These are phyloP conservation scores for Solanum neorickii DNA, from an alignment of 257 asterid genomes.

Conservation along the genomic window DNA sequence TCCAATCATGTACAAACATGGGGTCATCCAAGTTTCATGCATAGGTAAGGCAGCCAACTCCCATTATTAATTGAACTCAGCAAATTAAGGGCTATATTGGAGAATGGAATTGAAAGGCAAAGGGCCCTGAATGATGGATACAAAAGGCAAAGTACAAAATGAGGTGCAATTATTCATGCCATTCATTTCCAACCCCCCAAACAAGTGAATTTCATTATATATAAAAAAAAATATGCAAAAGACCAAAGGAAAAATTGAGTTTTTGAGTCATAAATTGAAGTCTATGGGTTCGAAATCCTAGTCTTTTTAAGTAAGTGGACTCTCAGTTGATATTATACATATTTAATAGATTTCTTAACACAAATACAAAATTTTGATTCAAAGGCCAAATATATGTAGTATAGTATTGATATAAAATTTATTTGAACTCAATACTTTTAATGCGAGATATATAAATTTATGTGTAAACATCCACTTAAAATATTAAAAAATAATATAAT, in stretches of 20 bases:
- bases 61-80: conserved; percentile 15
- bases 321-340: not conserved
- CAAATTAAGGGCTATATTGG: not conserved
- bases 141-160: conserved; percentile 54
- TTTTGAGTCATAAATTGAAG: not conserved
- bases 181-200: conserved; percentile 27
- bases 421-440: not conserved
- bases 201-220: not conserved
- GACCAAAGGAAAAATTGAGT: not conserved
- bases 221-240: not conserved
- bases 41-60: conserved; percentile 12
- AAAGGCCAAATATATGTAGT: not conserved
- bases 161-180: conserved; percentile 43
- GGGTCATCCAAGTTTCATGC: conserved; percentile 43
- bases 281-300: not conserved
- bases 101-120: conserved; percentile 11
- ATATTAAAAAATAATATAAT: not conserved
- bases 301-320: not conserved
- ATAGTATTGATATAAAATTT: not conserved
- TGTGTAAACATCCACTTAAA: not conserved
- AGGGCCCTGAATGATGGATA: conserved; percentile 45
- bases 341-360: not conserved
- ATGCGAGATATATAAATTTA: not conserved
- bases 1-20: conserved; percentile 55
- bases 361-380: not conserved